A percentile compares a stretch with the other conserved stretches of the same genome.
These are phyloP conservation scores for Scleroderma citrinum DNA, from an alignment of 768 basidiomycete species.

Conservation along the genomic window DNA sequence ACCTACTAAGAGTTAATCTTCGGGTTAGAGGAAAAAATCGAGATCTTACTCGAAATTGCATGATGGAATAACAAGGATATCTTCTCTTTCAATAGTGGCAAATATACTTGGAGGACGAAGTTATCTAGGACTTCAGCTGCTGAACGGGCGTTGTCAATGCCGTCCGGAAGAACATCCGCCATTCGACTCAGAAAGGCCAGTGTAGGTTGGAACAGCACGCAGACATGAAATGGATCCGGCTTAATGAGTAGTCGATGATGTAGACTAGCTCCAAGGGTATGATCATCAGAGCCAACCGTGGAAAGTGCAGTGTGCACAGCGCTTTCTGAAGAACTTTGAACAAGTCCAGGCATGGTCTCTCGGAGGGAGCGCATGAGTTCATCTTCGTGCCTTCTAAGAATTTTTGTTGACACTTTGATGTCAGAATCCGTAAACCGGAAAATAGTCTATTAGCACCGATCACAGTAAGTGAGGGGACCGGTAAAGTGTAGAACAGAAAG, in stretches of 20 bases:
- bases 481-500: neutral
- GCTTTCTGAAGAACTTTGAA: slow-evolving; percentile 61
- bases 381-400: slow-evolving; percentile 75
- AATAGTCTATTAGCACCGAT: slow-evolving; percentile 48
- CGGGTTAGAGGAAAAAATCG: neutral
- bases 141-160: slow-evolving; percentile 55
- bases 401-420: slow-evolving; percentile 57
- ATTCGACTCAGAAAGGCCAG: slow-evolving; percentile 76
- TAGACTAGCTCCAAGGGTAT: slow-evolving; percentile 62
- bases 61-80: slow-evolving; percentile 83
- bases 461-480: neutral
- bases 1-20: slow-evolving; percentile 35
- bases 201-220: slow-evolving; percentile 91
- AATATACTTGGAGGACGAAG: slow-evolving; percentile 87
- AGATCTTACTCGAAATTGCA: slow-evolving; percentile 61
- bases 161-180: slow-evolving; percentile 65
- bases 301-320: slow-evolving; percentile 54
- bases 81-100: slow-evolving; percentile 94
- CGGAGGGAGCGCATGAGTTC: slow-evolving; percentile 77
- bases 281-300: slow-evolving; percentile 65
- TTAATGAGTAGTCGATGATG: slow-evolving; percentile 82
- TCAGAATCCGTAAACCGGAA: slow-evolving; percentile 95
- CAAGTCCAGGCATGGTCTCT: slow-evolving; percentile 91
- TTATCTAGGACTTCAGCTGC: slow-evolving; percentile 80
- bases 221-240: slow-evolving; percentile 93